phyloP scores from a whole-genome alignment of 2,329 filamentous ascomycete species.

The Alternaria sp. region DNA sequence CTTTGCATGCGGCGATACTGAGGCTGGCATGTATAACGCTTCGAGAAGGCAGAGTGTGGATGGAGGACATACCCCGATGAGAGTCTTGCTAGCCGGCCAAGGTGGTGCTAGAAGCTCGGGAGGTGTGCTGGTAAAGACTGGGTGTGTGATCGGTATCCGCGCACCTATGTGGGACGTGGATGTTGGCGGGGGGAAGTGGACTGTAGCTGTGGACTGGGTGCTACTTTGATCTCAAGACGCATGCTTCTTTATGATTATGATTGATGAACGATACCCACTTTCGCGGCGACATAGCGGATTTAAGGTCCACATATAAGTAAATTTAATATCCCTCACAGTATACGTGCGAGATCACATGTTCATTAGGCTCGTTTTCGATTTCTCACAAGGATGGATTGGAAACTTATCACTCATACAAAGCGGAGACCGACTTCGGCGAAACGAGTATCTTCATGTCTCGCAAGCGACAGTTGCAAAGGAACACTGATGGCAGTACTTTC shows the following conservation, averaged over 20 bases:
- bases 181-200: slow-evolving; percentile 43
- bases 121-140: slow-evolving; percentile 30
- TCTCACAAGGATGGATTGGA: too few species aligned
- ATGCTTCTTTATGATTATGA: slow-evolving; percentile 5
- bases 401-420: too few species aligned
- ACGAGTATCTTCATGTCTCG: too few species aligned
- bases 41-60: slow-evolving; percentile 5
- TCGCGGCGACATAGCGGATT: neutral
- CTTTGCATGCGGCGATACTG: slow-evolving; percentile 27
- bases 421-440: too few species aligned
- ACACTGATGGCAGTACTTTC: too few species aligned
- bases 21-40: slow-evolving; percentile 21
- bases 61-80: slow-evolving; percentile 5
- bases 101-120: slow-evolving; percentile 25
- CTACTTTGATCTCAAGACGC: slow-evolving; percentile 18
- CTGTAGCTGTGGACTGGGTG: slow-evolving; percentile 53
- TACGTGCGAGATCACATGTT: neutral
- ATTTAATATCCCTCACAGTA: neutral
- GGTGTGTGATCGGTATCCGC: slow-evolving; percentile 44
- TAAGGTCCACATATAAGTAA: neutral
- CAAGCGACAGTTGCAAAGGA: too few species aligned
- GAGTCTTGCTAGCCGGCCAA: slow-evolving; percentile 38
- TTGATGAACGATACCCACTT: slow-evolving; percentile 8
- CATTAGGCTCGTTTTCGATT: too few species aligned
- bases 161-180: slow-evolving; percentile 52